Conservation (phyloP, 140 eudicot genomes). For the Anethum foeniculum region DNA sequence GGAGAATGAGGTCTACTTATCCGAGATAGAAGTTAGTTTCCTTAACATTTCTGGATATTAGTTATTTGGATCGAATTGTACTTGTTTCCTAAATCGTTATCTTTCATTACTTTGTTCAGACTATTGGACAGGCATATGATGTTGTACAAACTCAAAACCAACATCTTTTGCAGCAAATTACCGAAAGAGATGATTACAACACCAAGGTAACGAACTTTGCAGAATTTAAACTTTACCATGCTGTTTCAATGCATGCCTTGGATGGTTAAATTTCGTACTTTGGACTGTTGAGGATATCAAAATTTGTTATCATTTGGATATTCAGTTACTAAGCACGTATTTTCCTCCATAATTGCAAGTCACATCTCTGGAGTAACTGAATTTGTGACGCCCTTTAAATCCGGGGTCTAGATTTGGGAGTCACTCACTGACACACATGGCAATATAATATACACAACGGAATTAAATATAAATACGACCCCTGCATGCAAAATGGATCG, state of each 20-base stretch:
- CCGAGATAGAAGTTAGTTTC: constrained; percentile 73
- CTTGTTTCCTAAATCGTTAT: constrained; percentile 7
- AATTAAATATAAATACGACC: too few species aligned
- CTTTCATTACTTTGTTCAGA: constrained; percentile 40
- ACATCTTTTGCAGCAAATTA: constrained; percentile 86
- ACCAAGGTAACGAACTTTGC: constrained; percentile 41
- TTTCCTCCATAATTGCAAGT: background rate
- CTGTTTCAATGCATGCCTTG: background rate
- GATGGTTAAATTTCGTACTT: background rate
- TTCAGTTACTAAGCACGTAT: background rate
- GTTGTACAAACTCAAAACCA: constrained; percentile 88
- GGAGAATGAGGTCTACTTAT: constrained; percentile 86
- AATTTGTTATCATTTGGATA: background rate
- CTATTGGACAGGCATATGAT: constrained; percentile 93
- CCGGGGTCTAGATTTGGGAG: too few species aligned
- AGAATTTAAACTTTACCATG: background rate
- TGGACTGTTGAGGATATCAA: background rate
- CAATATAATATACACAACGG: too few species aligned
- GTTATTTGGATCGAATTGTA: background rate
- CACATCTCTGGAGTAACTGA: background rate
- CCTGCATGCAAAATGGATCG: too few species aligned
- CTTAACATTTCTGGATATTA: background rate
- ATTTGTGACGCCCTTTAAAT: too few species aligned
- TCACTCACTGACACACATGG: too few species aligned
- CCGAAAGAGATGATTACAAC: constrained; percentile 95